Evolutionary conservation across 1,139 yeast genomes (phyloP), one percentile per base, ranked within the genome.

Genomic region (Debaryomyces subglobosus): DNA sequence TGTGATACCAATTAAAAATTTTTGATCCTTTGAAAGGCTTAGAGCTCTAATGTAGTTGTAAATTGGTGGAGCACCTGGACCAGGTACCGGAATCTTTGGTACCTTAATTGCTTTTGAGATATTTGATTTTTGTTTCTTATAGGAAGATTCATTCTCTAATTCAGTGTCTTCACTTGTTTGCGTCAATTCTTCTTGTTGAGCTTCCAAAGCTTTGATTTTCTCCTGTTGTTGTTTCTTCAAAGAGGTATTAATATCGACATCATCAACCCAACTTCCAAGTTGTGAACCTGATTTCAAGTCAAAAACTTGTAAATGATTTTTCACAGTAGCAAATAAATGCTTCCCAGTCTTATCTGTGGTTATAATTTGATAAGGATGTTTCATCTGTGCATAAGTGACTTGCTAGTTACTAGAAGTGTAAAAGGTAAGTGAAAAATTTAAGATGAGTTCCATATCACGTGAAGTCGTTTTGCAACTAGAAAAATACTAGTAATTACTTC

Each of bases 321-420:
- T 82, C 2, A 81, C 78, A 0, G 86, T 73, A 0, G 80, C 77
- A 64, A 79, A 85, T 18, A 87, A 62, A 36, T 75, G 66, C 2
- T 72, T 64, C 1, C 84, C 83, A 21, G 68, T 62, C 7, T 61
- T 59, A 56, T 72, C 77, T 16, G 79, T 59, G 7, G 76, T 61
- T 3, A 84, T 63, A 41, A 79, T 72, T 60, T 86, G 92, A 61
- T 82, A 81, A 29, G 94, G 94, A 59, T 86, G 92, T 60, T 83
- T 83, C 83, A 85, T 77, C 23, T 18, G 44, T 36, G n/a, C 24
- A n/a, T 33, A 20, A 9, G 3, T n/a, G 15, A 6, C 33, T 16
- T 27, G 3, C 23, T 18, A 3, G 16, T 16, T 10, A 18, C 9
- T 21, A 15, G 32, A 20, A 51, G 45, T 50, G 44, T 56, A 41